phyloP scores from a whole-genome alignment of 352 stramenopile genomes.

The Discostella stelligera region DNA sequence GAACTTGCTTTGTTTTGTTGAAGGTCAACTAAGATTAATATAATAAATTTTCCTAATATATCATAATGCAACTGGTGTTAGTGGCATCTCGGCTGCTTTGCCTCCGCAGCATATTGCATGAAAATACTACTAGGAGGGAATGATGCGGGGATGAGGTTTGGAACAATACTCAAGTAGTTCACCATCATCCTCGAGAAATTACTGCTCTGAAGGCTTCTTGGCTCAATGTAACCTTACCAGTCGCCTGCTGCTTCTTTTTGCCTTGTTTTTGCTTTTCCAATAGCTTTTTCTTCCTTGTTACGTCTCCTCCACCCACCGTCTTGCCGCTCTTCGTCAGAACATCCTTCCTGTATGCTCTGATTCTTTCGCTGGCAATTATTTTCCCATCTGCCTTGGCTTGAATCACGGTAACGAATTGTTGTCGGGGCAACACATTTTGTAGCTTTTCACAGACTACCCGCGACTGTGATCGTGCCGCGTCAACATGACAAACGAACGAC shows the following conservation, averaged over 20 bases:
- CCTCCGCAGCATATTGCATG: no score
- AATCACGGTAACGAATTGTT: conserved; percentile 98
- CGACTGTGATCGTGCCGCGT: conserved; percentile 84
- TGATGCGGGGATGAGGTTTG: no score
- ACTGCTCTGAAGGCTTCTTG: conserved; percentile 93
- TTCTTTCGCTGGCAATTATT: conserved; percentile 95
- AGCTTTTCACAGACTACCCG: conserved; percentile 92
- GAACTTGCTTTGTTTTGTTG: no score
- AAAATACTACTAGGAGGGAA: no score
- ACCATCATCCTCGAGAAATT: conserved; percentile 48
- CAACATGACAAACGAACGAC: conserved; percentile 94
- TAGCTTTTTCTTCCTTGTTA: conserved; percentile 98
- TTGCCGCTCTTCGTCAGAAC: conserved; percentile 94
- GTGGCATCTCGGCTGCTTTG: no score
- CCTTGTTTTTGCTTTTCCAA: conserved; percentile 99
- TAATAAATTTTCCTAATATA: no score
- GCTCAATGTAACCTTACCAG: conserved; percentile 93
- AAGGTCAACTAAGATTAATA: no score
- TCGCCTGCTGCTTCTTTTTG: conserved; percentile 96
- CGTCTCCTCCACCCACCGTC: conserved; percentile 91
- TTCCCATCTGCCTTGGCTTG: conserved; percentile 94
- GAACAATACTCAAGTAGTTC: background rate
- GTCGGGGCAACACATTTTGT: conserved; percentile 87
- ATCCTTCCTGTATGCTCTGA: conserved; percentile 93
- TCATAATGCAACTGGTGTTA: no score